Evolutionary conservation across 129 eudicot species (phyloP), one percentile per base, ranked within the genome.

Genomic region (Lactuca saligna): DNA sequence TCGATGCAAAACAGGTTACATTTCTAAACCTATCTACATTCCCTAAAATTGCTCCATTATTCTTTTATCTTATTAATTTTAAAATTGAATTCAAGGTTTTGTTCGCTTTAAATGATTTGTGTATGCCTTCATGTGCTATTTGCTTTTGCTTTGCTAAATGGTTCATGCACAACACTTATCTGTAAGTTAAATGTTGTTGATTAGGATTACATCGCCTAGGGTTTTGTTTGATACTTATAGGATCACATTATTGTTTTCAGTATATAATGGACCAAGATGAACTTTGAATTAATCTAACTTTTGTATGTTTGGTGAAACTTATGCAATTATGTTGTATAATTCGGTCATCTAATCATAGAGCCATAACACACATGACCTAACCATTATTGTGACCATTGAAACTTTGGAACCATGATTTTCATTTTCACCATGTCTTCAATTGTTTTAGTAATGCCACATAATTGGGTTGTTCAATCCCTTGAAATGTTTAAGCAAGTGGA

Each of bases 391-490:
- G n/a, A 67, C 25, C 35, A 20, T 70, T 69, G 56, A 48, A 56
- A 29, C 56, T 3, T 42, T 57, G 41, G 17, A 66, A 78, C 33
- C 35, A 56, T 48, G 57, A 46, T 64, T 72, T 71, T 68, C 41
- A 75, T 78, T 73, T 50, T 66, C 57, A 17, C 73, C 16, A 33
- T 6, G 54, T 58, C 74, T 41, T 50, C 74, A 59, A 13, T 67
- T 54, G 65, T 63, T 12, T 29, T 65, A 8, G 42, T 25, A 69
- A 53, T 66, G 53, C 69, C 78, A 51, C 72, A 75, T 75, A 60
- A 73, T 78, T 78, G 78, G 82, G 78, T 72, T 14, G 31, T 78
- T 17, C 70, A 78, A 73, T 61, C 68, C 16, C 49, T 78, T 57
- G 57, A 74, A 59, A 39, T 29, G 5, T 72, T 17, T 51, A 67